Evolutionary conservation across 2,329 filamentous ascomycete genomes (phyloP).

Genomic region (Fusarium pseudoanthophilum): DNA sequence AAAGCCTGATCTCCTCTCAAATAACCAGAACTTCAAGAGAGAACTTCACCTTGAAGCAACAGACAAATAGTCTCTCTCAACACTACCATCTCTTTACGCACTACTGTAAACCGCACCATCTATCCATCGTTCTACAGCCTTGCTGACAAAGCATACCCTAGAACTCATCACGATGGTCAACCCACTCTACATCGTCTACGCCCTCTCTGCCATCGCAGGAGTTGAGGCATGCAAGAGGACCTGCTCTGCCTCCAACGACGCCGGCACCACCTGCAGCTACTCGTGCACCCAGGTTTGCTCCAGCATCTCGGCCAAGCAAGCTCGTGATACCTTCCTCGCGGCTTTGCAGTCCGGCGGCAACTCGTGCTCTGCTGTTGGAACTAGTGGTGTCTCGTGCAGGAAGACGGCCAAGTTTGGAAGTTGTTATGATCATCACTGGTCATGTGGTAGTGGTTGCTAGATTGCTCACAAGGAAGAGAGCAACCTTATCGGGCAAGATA

Average conservation of each 20-base stretch:
- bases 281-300: not conserved
- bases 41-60: not conserved
- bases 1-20: not conserved
- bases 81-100: not conserved
- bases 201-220: not conserved
- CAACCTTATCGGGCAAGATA: rapidly evolving
- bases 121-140: not conserved
- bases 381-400: not conserved
- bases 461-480: rapidly evolving
- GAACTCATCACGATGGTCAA: not conserved
- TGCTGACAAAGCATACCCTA: rapidly evolving
- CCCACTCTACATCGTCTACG: not conserved
- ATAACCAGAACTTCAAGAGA: not conserved
- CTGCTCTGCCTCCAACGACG: not conserved
- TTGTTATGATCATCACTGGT: constrained; percentile 12
- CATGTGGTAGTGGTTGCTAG: not conserved
- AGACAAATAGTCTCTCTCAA: rapidly evolving
- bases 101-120: not conserved
- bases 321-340: constrained; percentile 6
- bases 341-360: not conserved
- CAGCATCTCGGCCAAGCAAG: not conserved
- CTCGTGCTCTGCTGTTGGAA: constrained; percentile 7
- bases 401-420: constrained; percentile 9
- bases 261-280: not conserved
- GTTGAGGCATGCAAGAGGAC: constrained; percentile 11